phyloP scores from a whole-genome alignment of 75 land plant genomes.

The Adiantum capillusveneris region DNA sequence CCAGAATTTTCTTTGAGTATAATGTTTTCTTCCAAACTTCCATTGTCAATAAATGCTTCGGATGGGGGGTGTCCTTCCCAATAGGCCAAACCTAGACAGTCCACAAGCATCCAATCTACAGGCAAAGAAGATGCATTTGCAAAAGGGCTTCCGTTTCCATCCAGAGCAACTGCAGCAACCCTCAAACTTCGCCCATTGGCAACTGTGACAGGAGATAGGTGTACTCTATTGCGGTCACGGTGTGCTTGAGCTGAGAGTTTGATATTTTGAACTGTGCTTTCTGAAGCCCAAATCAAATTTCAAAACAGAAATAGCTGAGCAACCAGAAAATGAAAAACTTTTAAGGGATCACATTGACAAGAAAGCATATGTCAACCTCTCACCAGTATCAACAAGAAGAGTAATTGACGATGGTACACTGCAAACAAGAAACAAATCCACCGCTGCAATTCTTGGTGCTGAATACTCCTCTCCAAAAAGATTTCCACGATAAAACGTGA shows the following conservation, averaged over 20 bases:
- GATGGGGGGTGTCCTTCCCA: slow-evolving; percentile 35
- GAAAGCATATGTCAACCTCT: slow-evolving; percentile 11
- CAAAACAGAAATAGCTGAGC: too few species aligned
- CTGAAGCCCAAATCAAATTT: too few species aligned
- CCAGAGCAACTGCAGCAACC: slow-evolving; percentile 71
- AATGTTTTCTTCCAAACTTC: slow-evolving; percentile 67
- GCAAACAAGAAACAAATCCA: slow-evolving; percentile 44
- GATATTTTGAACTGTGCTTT: slow-evolving; percentile 43
- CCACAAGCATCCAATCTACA: slow-evolving; percentile 56
- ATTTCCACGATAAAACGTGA: slow-evolving; percentile 78
- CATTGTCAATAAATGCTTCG: slow-evolving; percentile 5
- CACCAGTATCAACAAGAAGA: slow-evolving; percentile 67
- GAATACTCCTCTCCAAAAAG: slow-evolving; percentile 61
- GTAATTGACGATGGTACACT: slow-evolving; percentile 56
- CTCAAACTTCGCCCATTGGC: slow-evolving; percentile 62
- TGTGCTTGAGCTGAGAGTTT: slow-evolving; percentile 40
- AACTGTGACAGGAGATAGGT: slow-evolving; percentile 46
- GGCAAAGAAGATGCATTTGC: slow-evolving; percentile 83
- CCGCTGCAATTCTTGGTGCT: slow-evolving; percentile 42
- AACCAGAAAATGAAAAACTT: too few species aligned
- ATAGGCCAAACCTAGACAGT: slow-evolving; percentile 56
- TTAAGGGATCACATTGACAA: background rate
- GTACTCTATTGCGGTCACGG: slow-evolving; percentile 32
- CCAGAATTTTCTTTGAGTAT: slow-evolving; percentile 61
- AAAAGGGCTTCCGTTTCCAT: slow-evolving; percentile 53